Evolutionary conservation across 208 protist genomes (phyloP).

Genomic region (Naegleria gruberi): DNA sequence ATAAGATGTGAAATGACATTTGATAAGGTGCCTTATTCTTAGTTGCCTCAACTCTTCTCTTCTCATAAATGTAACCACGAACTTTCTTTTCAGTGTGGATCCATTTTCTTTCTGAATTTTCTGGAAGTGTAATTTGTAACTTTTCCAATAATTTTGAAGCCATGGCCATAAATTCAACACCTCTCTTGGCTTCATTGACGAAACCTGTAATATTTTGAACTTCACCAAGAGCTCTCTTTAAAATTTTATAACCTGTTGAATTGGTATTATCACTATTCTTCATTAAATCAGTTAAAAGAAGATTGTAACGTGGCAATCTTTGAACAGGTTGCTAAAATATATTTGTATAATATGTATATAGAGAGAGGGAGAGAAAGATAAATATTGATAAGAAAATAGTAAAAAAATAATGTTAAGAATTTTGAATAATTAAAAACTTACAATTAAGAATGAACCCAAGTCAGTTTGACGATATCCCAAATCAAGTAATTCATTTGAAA

Average conservation of each 20-base stretch:
- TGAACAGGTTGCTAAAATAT: background rate
- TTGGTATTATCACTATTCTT: background rate
- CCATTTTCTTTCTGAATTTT: too few relatives aligned
- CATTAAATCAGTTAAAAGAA: background rate
- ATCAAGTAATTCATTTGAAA: background rate
- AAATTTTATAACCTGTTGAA: background rate
- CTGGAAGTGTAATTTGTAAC: background rate
- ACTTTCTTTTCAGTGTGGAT: background rate
- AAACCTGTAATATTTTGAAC: background rate
- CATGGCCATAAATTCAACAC: background rate
- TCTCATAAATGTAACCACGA: background rate
- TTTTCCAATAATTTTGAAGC: background rate
- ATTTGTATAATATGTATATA: background rate
- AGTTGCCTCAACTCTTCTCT: background rate
- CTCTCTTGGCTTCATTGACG: background rate
- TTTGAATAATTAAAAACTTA: background rate
- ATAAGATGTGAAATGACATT: background rate
- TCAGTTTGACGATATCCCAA: background rate
- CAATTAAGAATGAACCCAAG: slow-evolving; percentile 7
- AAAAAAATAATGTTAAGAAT: too few relatives aligned
- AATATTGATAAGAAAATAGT: too few relatives aligned
- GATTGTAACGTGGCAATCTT: background rate
- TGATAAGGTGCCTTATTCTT: background rate
- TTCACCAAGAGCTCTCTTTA: background rate
- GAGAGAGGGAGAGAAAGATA: background rate